A percentile compares a stretch with the other conserved stretches of the same genome.
Evolutionary conservation across 1,284 basidiomycete species (phyloP).

Genomic region (Termitomyces sp.): DNA sequence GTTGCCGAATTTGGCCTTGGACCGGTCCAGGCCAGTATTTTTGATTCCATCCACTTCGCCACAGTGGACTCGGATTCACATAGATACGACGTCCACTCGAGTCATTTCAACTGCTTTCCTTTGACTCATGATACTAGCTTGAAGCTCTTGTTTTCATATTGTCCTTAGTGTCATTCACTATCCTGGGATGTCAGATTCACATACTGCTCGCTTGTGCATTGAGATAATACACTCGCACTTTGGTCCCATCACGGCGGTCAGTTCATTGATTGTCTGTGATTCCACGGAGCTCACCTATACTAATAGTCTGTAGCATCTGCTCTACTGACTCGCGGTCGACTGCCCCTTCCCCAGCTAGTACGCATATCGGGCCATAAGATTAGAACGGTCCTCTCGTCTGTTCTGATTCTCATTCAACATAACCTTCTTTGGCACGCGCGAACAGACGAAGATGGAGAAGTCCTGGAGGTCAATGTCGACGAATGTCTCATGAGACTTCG

Average conservation of each 20-base stretch:
- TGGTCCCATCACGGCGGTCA: conserved; percentile 71
- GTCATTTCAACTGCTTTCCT: neutral
- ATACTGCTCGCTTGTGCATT: conserved; percentile 66
- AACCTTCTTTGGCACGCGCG: conserved; percentile 84
- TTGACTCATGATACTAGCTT: neutral
- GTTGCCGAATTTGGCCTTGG: neutral
- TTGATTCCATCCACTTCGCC: no score
- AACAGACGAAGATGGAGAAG: conserved; percentile 69
- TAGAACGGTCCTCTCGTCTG: conserved; percentile 64
- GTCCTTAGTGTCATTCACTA: neutral
- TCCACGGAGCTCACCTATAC: neutral
- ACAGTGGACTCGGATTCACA: no score
- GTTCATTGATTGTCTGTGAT: conserved; percentile 21
- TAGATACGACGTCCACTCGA: neutral
- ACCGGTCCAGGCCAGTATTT: neutral
- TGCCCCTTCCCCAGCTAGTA: conserved; percentile 68
- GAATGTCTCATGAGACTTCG: conserved; percentile 77
- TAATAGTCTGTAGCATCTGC: conserved; percentile 57
- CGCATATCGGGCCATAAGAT: conserved; percentile 65
- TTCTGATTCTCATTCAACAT: conserved; percentile 88
- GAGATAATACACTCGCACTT: conserved; percentile 78
- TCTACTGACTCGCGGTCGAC: conserved; percentile 81
- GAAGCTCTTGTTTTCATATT: neutral
- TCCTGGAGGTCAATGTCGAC: conserved; percentile 73
- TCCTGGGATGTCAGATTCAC: conserved; percentile 60